These are phyloP conservation scores for Fusarium kyushuense DNA, from an alignment of 2,329 filamentous ascomycete genomes.

Conservation along the genomic window DNA sequence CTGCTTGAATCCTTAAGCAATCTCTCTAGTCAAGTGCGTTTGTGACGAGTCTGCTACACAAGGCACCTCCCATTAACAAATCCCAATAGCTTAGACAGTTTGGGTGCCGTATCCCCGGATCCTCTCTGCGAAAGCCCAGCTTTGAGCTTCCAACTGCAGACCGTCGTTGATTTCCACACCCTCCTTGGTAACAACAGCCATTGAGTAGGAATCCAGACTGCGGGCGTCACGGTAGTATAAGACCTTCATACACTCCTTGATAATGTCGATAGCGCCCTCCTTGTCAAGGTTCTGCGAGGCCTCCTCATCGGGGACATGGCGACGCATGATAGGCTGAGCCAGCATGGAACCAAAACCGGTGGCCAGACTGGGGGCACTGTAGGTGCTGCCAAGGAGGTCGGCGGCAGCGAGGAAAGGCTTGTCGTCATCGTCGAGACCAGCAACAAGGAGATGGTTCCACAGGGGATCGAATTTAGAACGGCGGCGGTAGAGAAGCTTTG, in stretches of 20 bases:
- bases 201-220: slow-evolving; percentile 89
- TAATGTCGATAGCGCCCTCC: slow-evolving; percentile 81
- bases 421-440: slow-evolving; percentile 82
- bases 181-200: slow-evolving; percentile 89
- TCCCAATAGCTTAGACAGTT: slow-evolving; percentile 62
- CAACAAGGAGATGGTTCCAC: slow-evolving; percentile 96
- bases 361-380: slow-evolving; percentile 86
- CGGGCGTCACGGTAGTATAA: slow-evolving; percentile 97
- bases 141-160: slow-evolving; percentile 93
- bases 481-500: slow-evolving; percentile 95
- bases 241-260: slow-evolving; percentile 98
- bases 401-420: slow-evolving; percentile 92
- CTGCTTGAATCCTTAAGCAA: slow-evolving; percentile 19
- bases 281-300: slow-evolving; percentile 76
- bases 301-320: slow-evolving; percentile 85
- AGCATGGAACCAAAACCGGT: slow-evolving; percentile 95
- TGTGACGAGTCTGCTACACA: slow-evolving; percentile 15
- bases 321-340: slow-evolving; percentile 90
- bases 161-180: slow-evolving; percentile 87
- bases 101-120: slow-evolving; percentile 97
- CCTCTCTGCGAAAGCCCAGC: slow-evolving; percentile 96
- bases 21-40: slow-evolving; percentile 22
- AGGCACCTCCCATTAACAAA: slow-evolving; percentile 11
- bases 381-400: slow-evolving; percentile 93
- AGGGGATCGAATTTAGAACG: slow-evolving; percentile 96